phyloP scores from a whole-genome alignment of 2,329 filamentous ascomycete species.

The Talaromyces sp. region DNA sequence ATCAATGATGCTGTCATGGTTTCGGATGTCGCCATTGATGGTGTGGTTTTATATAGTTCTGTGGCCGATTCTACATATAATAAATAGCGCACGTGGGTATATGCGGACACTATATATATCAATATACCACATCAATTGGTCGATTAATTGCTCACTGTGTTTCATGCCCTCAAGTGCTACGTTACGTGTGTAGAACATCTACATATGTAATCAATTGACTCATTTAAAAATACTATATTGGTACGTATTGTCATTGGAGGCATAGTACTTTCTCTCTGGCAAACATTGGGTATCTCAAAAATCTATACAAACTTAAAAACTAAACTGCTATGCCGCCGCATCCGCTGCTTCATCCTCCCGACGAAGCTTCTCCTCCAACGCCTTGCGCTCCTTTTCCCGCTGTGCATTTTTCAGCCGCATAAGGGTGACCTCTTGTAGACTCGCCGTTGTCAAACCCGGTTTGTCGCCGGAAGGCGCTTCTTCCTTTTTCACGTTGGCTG shows the following conservation, averaged over 20 bases:
- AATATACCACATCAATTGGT: too few species aligned
- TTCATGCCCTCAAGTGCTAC: too few species aligned
- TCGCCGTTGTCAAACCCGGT: conserved; percentile 29
- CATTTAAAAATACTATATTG: too few species aligned
- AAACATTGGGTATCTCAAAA: not conserved
- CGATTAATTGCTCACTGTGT: too few species aligned
- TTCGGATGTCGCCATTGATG: too few species aligned
- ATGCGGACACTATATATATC: too few species aligned
- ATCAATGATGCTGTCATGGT: not conserved
- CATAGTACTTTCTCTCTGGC: not conserved
- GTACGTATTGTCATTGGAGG: too few species aligned
- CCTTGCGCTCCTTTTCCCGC: conserved; percentile 47
- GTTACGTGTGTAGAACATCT: too few species aligned
- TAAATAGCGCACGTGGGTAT: too few species aligned
- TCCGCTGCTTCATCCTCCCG: conserved; percentile 44
- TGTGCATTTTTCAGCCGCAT: conserved; percentile 55
- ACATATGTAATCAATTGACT: too few species aligned
- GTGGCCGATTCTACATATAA: too few species aligned
- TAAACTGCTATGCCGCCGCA: conserved; percentile 19
- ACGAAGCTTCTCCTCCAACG: conserved; percentile 49
- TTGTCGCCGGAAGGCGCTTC: conserved; percentile 8
- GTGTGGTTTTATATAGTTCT: too few species aligned
- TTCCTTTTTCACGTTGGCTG: not conserved
- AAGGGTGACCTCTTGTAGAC: conserved; percentile 47
- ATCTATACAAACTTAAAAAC: not conserved